These are phyloP conservation scores for Torulaspora indica DNA, from an alignment of 805 yeast species.

Conservation along the genomic window DNA sequence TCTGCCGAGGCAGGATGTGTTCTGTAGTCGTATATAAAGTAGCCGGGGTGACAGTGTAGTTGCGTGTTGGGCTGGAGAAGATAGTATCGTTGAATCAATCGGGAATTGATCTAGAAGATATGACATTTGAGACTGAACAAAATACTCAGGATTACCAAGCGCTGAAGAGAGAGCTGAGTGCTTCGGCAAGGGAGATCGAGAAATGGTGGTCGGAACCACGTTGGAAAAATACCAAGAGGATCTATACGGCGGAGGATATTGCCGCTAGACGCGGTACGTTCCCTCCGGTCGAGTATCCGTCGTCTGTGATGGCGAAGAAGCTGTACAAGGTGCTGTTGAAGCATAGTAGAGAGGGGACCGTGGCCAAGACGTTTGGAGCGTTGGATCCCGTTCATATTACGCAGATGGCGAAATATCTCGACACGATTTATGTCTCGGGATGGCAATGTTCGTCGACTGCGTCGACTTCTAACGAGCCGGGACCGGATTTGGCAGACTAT, in stretches of 20 bases:
- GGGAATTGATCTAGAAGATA: no score
- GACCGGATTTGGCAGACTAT: slow-evolving; percentile 97
- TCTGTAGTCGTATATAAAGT: neutral
- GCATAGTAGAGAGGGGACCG: slow-evolving; percentile 47
- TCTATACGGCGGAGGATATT: slow-evolving; percentile 82
- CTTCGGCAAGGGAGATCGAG: slow-evolving; percentile 66
- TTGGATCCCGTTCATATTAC: slow-evolving; percentile 92
- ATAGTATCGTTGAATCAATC: neutral
- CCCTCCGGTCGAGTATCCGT: slow-evolving; percentile 62
- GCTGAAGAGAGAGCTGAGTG: slow-evolving; percentile 19
- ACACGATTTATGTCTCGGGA: slow-evolving; percentile 89
- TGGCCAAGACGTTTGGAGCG: slow-evolving; percentile 90
- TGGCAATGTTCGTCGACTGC: slow-evolving; percentile 99
- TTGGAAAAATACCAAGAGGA: slow-evolving; percentile 83
- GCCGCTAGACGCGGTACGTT: slow-evolving; percentile 83
- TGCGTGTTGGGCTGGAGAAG: no score
- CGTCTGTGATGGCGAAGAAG: slow-evolving; percentile 76
- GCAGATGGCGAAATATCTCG: slow-evolving; percentile 95
- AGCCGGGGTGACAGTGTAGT: no score
- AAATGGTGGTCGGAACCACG: slow-evolving; percentile 94
- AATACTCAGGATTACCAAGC: slow-evolving; percentile 9
- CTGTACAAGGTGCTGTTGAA: slow-evolving; percentile 63
- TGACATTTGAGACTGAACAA: slow-evolving; percentile 1
- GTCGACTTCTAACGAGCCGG: slow-evolving; percentile 94
- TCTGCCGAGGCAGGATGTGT: neutral